Percentiles rank a stretch among this genome's conserved stretches.
Conservation (phyloP, 1,139 yeast species). For the Sugiyamaella novakii region DNA sequence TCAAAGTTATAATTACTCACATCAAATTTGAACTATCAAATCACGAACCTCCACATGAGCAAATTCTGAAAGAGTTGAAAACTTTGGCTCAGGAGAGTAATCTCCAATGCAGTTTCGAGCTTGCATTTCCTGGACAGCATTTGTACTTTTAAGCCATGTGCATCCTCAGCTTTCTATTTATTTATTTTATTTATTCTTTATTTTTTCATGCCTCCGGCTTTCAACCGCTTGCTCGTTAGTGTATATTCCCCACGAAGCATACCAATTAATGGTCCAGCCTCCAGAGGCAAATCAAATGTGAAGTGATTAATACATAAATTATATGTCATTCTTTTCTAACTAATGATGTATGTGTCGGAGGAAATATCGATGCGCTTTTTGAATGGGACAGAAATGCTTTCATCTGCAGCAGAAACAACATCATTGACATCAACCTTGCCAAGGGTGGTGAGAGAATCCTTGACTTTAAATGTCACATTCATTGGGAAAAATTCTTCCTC, state of each 20-base stretch:
- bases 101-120: slow-evolving; percentile 31
- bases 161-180: slow-evolving; percentile 1
- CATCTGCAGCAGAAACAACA: slow-evolving; percentile 45
- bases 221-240: no score
- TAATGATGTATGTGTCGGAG: slow-evolving; percentile 68
- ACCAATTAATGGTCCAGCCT: no score
- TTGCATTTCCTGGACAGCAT: slow-evolving; percentile 34
- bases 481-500: slow-evolving; percentile 93
- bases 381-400: slow-evolving; percentile 62
- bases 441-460: slow-evolving; percentile 44
- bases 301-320: no score
- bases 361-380: slow-evolving; percentile 64
- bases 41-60: slow-evolving; percentile 22
- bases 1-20: slow-evolving; percentile 68
- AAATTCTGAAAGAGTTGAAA: slow-evolving; percentile 29
- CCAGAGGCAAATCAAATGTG: no score
- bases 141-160: slow-evolving; percentile 15
- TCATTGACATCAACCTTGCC: slow-evolving; percentile 52
- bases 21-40: slow-evolving; percentile 55
- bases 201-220: neutral
- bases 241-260: no score
- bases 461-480: slow-evolving; percentile 55
- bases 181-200: slow-evolving; percentile 9
- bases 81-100: slow-evolving; percentile 26
- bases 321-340: no score